Base-by-base conservation (phyloP, 2,329 filamentous ascomycete genomes). In the Juglanconis oblonga region DNA sequence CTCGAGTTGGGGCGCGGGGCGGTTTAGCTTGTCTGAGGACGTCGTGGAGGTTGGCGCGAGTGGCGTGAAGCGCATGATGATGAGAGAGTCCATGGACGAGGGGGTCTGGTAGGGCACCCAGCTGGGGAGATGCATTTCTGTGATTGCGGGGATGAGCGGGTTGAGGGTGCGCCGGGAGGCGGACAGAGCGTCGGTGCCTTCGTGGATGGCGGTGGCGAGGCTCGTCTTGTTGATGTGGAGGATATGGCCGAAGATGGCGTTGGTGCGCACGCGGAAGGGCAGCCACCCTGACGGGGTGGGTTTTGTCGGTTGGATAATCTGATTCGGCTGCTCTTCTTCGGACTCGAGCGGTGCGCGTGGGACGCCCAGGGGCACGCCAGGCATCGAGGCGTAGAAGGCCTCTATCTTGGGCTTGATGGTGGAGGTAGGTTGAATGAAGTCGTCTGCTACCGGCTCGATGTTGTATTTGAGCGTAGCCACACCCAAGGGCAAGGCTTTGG, bases 181-280 rank as follows among this genome's bases (percentile, higher is more conserved):
- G 24, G 50, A 42, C 36, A 64, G 59, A 42, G 65, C 38, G 52
- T 9, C 65, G 33, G 45, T 51, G 33, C 52, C 31, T 36, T 50
- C 33, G 6, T 51, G 13, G 8, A 59, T 56, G 10, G 58, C 65
- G 61, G 50, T 33, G n/a, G 29, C 59, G 52, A 40, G 71, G 67
- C 29, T 64, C 55, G 5, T 57, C 24, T 35, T 10, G n/a, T 55
- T 36, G 13, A 58, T 52, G 61, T 80, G 78, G 0, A 86, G 74
- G 38, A 85, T 63, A 56, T 82, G 78, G 17, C 83, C 83, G 64
- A 86, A 86, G 3, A 74, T 72, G 10, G 81, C 81, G 45, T 11
- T 57, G 17, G 62, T 64, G n/a, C 48, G 42, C 49, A 55, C 52
- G 36, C 29, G 48, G 51, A 61, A 61, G 7, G 61, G 61, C 29